A percentile compares a stretch with the other conserved stretches of the same genome.
Evolutionary conservation across 2,329 filamentous ascomycete genomes (phyloP).

Genomic region (Penicillium sp.): DNA sequence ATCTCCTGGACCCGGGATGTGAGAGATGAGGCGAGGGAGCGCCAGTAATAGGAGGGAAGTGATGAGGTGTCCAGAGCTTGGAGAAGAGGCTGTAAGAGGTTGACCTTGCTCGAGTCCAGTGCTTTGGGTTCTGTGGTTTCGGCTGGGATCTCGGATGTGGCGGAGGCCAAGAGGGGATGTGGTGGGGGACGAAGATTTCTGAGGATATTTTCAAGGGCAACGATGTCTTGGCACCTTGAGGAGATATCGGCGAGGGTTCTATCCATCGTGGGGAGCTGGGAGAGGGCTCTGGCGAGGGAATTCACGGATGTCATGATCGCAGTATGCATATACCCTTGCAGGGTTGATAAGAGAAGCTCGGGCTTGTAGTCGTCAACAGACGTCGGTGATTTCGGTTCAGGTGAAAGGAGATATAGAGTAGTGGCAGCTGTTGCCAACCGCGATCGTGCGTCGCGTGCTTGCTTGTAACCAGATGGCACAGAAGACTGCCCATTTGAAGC

Average conservation of each 20-base stretch:
- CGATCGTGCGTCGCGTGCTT: conserved; percentile 73
- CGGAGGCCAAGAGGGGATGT: conserved; percentile 63
- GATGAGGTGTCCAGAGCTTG: conserved; percentile 82
- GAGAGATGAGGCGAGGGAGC: conserved; percentile 78
- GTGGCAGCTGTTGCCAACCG: conserved; percentile 73
- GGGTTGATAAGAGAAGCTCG: conserved; percentile 69
- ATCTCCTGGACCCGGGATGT: conserved; percentile 81
- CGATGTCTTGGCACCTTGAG: conserved; percentile 82
- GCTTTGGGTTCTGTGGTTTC: conserved; percentile 10
- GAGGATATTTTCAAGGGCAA: conserved; percentile 81
- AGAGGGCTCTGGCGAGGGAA: conserved; percentile 72
- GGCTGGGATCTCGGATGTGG: conserved; percentile 11
- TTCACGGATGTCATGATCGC: conserved; percentile 77
- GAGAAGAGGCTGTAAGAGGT: conserved; percentile 73
- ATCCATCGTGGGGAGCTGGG: conserved; percentile 79
- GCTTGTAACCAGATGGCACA: conserved; percentile 54
- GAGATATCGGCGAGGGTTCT: conserved; percentile 79
- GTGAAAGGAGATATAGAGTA: conserved; percentile 80
- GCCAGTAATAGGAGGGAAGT: conserved; percentile 90
- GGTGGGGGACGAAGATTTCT: conserved; percentile 65
- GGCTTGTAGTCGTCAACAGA: conserved; percentile 59
- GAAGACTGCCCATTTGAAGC: conserved; percentile 31
- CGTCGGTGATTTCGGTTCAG: conserved; percentile 56
- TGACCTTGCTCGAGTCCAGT: conserved; percentile 31
- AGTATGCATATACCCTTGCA: conserved; percentile 81